These are phyloP conservation scores for Chaetomium olivaceum DNA, from an alignment of 2,329 filamentous ascomycete genomes.

Conservation along the genomic window DNA sequence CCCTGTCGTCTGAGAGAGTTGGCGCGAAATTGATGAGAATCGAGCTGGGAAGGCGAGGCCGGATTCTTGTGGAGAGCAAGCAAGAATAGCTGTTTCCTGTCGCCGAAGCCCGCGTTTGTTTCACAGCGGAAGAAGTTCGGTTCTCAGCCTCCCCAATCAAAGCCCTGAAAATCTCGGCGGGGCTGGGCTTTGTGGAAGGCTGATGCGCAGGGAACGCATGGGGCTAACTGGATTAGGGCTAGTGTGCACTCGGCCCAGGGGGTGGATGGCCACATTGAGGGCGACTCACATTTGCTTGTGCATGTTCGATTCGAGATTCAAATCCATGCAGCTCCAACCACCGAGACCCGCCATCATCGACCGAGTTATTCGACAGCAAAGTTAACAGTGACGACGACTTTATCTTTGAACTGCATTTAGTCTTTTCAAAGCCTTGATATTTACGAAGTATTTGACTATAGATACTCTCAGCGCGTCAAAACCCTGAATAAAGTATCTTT, in stretches of 20 bases:
- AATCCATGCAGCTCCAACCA: slow-evolving; percentile 5
- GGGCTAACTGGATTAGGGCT: not conserved
- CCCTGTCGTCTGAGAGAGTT: slow-evolving; percentile 15
- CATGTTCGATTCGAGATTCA: slow-evolving; percentile 18
- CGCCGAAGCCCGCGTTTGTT: slow-evolving; percentile 11
- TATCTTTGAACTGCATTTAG: not conserved
- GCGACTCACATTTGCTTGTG: not conserved
- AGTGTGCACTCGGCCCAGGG: not conserved
- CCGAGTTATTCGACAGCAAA: not conserved
- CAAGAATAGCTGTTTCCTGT: slow-evolving; percentile 12
- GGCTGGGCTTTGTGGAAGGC: not conserved
- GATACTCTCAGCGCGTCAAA: not conserved
- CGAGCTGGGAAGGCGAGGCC: slow-evolving; percentile 17
- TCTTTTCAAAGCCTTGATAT: too few species aligned
- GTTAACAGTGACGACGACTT: not conserved
- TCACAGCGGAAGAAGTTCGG: slow-evolving; percentile 20
- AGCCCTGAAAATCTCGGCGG: not conserved
- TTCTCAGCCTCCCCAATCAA: slow-evolving; percentile 7
- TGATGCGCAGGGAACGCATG: not conserved
- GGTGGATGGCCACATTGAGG: slow-evolving; percentile 10
- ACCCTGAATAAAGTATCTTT: not conserved
- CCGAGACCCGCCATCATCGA: not conserved
- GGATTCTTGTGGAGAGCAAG: slow-evolving; percentile 24
- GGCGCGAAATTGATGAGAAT: slow-evolving; percentile 11
- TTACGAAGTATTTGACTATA: not conserved